A percentile compares a stretch with the other conserved stretches of the same genome.
Evolutionary conservation across 2,329 filamentous ascomycete species (phyloP).

Genomic region (Trichoderma afroharzianum): DNA sequence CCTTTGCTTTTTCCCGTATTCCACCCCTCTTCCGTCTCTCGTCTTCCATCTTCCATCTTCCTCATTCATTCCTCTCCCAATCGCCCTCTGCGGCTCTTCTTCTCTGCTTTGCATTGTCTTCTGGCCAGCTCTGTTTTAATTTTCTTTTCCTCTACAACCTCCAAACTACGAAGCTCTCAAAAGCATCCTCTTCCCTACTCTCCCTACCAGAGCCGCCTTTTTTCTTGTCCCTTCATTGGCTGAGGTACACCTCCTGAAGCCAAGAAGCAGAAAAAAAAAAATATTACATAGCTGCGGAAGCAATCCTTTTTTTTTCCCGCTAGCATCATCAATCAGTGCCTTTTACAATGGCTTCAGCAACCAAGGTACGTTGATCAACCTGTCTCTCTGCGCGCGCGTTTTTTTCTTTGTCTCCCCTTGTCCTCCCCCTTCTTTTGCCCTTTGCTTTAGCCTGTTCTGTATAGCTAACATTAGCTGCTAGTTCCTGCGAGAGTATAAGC

Average conservation of each 20-base stretch:
- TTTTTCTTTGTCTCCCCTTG: not conserved
- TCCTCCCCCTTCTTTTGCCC: not conserved
- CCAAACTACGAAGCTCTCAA: not conserved
- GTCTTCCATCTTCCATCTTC: constrained; percentile 8
- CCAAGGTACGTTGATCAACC: constrained; percentile 29
- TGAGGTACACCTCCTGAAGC: not conserved
- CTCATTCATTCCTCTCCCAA: constrained; percentile 15
- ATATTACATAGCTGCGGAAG: constrained; percentile 1
- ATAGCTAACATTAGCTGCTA: constrained; percentile 35
- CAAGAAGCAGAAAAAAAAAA: constrained; percentile 3
- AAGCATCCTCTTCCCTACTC: not conserved
- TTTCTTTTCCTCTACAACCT: not conserved
- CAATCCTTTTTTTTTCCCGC: constrained; percentile 1
- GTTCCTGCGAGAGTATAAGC: constrained; percentile 89
- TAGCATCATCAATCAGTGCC: constrained; percentile 15
- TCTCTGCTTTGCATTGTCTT: constrained; percentile 13
- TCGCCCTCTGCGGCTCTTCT: constrained; percentile 1
- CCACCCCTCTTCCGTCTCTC: constrained; percentile 12
- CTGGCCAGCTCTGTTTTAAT: constrained; percentile 10
- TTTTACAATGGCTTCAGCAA: constrained; percentile 34
- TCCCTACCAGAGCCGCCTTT: not conserved
- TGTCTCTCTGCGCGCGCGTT: not conserved
- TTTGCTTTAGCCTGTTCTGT: constrained; percentile 5
- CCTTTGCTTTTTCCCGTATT: constrained; percentile 9
- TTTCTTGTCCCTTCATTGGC: not conserved